Evolutionary conservation across 1,284 basidiomycete species (phyloP).

Genomic region (Pyrrhoderma lamaoense): DNA sequence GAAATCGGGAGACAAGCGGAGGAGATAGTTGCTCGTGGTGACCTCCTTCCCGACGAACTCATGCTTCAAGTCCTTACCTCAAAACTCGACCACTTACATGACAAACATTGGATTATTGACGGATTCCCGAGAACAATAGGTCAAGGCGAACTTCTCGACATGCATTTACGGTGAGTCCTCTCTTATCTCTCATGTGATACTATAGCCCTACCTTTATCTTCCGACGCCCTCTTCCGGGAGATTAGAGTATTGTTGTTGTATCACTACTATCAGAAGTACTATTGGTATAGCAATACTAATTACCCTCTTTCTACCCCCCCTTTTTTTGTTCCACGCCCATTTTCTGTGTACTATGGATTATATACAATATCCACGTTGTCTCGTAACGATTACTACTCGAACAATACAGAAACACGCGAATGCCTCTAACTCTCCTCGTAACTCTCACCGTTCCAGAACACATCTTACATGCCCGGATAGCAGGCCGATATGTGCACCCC

Average conservation of each 20-base stretch:
- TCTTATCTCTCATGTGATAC: neutral
- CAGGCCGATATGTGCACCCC: conserved; percentile 91
- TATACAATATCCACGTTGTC: too few relatives aligned
- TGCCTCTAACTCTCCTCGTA: conserved; percentile 77
- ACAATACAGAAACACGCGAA: conserved; percentile 41
- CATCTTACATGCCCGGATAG: conserved; percentile 85
- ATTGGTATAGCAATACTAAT: too few relatives aligned
- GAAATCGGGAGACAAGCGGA: conserved; percentile 67
- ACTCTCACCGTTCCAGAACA: conserved; percentile 90
- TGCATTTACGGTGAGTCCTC: conserved; percentile 53
- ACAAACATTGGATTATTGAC: conserved; percentile 90
- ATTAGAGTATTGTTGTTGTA: too few relatives aligned
- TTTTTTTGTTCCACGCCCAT: conserved; percentile 4
- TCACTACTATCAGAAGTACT: too few relatives aligned
- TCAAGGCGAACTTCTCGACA: conserved; percentile 83
- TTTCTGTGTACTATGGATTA: neutral
- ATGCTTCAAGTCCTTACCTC: conserved; percentile 69
- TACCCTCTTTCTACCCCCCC: neutral
- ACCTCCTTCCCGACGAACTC: conserved; percentile 69
- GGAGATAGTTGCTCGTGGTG: conserved; percentile 67
- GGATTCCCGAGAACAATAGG: conserved; percentile 92
- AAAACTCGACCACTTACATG: conserved; percentile 60
- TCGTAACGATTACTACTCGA: neutral
- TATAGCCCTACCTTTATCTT: conserved; percentile 10
- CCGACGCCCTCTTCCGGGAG: too few relatives aligned